These are phyloP conservation scores for Lipomyces oligophaga DNA, from an alignment of 805 yeast genomes.

Conservation along the genomic window DNA sequence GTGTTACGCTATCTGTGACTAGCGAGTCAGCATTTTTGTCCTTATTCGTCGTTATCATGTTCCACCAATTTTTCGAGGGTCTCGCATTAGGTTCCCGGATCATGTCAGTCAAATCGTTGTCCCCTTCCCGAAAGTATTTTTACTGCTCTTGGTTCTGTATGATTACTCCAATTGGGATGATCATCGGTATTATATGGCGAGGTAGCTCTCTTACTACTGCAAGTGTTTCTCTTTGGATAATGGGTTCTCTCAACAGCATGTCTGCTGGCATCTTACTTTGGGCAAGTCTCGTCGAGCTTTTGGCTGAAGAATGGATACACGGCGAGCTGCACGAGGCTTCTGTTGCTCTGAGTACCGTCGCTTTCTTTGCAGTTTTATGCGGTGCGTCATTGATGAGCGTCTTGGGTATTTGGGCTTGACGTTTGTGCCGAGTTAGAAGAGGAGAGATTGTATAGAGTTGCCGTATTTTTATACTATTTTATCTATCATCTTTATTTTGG, in stretches of 20 bases:
- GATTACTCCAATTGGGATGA: slow-evolving; percentile 71
- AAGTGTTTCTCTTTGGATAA: slow-evolving; percentile 39
- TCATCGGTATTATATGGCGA: slow-evolving; percentile 61
- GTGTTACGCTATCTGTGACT: slow-evolving; percentile 60
- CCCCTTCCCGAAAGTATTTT: slow-evolving; percentile 30
- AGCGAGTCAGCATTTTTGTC: slow-evolving; percentile 66
- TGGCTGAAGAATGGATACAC: slow-evolving; percentile 71
- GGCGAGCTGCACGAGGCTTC: slow-evolving; percentile 60
- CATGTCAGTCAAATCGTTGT: slow-evolving; percentile 44
- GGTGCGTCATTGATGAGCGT: slow-evolving; percentile 63
- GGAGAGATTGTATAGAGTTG: neutral
- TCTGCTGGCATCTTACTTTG: slow-evolving; percentile 76
- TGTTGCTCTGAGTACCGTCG: slow-evolving; percentile 49
- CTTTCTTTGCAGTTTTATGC: slow-evolving; percentile 60
- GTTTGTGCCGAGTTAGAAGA: neutral
- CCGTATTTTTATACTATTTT: neutral
- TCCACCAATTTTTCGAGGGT: slow-evolving; percentile 85
- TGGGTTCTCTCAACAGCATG: slow-evolving; percentile 70
- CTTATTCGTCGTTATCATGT: slow-evolving; percentile 60
- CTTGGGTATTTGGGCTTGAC: slow-evolving; percentile 52
- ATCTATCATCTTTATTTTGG: neutral
- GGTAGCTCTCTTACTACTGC: slow-evolving; percentile 39
- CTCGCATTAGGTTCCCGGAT: slow-evolving; percentile 78
- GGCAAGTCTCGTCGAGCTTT: slow-evolving; percentile 71
- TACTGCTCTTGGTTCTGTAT: slow-evolving; percentile 48